phyloP scores from a whole-genome alignment of 2,329 filamentous ascomycete genomes.

The Exophiala alcalophila region DNA sequence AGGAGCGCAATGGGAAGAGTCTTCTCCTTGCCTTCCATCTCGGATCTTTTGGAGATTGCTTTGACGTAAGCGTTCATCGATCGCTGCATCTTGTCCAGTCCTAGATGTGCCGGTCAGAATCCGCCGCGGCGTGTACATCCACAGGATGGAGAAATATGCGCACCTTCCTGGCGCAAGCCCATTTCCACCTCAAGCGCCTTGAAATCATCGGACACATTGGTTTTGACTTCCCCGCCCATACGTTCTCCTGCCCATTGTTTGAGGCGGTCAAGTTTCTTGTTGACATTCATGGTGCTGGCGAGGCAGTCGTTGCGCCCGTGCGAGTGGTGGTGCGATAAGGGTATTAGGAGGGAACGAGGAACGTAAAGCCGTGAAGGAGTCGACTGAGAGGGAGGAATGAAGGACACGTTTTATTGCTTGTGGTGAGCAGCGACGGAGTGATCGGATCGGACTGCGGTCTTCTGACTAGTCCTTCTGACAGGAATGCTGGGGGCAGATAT shows the following conservation, averaged over 20 bases:
- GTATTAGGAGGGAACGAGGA: too few relatives aligned
- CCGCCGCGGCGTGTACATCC: not conserved
- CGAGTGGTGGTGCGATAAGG: too few relatives aligned
- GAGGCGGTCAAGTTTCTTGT: constrained; percentile 90
- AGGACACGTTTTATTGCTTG: not conserved
- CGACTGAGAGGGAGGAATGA: not conserved
- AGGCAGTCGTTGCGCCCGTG: too few relatives aligned
- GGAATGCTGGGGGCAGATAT: constrained; percentile 20
- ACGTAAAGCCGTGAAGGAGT: constrained; percentile 1
- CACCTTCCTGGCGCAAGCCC: constrained; percentile 82
- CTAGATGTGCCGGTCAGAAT: constrained; percentile 46
- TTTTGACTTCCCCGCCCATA: constrained; percentile 90
- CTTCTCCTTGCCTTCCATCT: constrained; percentile 86
- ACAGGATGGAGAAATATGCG: not conserved
- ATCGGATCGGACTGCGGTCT: constrained; percentile 17
- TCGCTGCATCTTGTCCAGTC: constrained; percentile 84
- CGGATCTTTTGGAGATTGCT: constrained; percentile 77
- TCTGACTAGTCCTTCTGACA: constrained; percentile 6
- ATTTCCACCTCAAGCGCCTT: constrained; percentile 87
- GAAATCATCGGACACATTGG: constrained; percentile 84
- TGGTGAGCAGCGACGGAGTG: constrained; percentile 20
- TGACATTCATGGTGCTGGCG: constrained; percentile 55
- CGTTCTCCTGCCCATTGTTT: constrained; percentile 98
- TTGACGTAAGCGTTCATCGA: constrained; percentile 86
- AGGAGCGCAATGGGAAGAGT: constrained; percentile 73